Evolutionary conservation across 1,284 basidiomycete species (phyloP), one percentile per base, ranked within the genome.

Genomic region (Apiotrichum porosum): DNA sequence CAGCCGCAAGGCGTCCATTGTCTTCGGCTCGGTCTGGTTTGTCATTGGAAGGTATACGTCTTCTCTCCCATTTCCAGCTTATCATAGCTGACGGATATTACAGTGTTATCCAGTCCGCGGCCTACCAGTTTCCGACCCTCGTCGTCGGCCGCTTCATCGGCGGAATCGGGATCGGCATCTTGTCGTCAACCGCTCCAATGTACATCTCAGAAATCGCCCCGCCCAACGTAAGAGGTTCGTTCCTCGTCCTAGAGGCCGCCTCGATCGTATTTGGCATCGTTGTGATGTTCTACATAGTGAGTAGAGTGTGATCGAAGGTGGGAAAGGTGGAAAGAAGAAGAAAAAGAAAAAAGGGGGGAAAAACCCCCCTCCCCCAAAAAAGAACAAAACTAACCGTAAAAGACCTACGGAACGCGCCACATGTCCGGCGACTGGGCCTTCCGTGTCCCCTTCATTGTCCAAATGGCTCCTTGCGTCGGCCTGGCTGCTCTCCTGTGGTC

Each of bases 161-260:
- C 6, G 56, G 54, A 30, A 45, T 58, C 28, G 56, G 55, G 10
- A 61, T 74, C 47, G 74, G 56, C 21, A 44, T 65, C 48, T 65
- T 57, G 44, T 72, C 53, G 54, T 65, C 32, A 53, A 67, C 47
- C 2, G 65, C 73, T 13, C 75, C 75, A 22, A 58, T 71, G 23
- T 73, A 70, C 52, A 66, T 73, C 31, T 59, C 69, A 5, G 71
- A 73, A 38, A 53, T 63, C 23, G 49, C 60, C 0, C 58, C 61
- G 1, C 63, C 63, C 0, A 60, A 65, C 34, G 82, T 88, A 12
- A 80, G 86, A 49, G 86, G 86, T 6, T 82, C 83, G 62, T 74
- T 88, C 35, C 84, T 88, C 34, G 83, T 82, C 2, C 76, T 89
- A 13, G 85, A 88, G 63, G 84, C 86, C 59, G 75, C 85, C 13